Base-by-base conservation (phyloP, 1,139 yeast genomes). In the Geotrichum macrosporum region DNA sequence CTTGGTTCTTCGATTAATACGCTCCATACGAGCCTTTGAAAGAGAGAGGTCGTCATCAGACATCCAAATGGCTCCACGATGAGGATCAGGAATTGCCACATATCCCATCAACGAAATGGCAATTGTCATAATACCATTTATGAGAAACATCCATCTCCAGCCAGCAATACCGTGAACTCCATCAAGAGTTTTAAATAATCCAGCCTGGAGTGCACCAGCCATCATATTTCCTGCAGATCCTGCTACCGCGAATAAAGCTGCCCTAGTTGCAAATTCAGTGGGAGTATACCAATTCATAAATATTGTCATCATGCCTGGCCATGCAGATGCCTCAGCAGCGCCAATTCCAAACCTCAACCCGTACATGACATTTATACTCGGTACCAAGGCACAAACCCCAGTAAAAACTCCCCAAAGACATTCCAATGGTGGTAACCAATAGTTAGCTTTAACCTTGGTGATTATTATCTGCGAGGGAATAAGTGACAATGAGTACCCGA, bases 51-150 rank as follows among this genome's bases (percentile, higher is more conserved):
- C 69, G 2, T 56, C 55, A 4, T 56, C 51, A 8, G 51, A 51
- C 12, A 66, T 53, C 65, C 68, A 66, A 52, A 57, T 56, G 1
- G 59, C 50, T 21, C 55, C 57, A 36, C 60, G 54, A 1, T 89
- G 88, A 27, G 84, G 80, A 41, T 88, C 89, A 1, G 92, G 92
- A 53, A 81, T 70, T 51, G 74, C 58, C 56, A 76, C 72, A 55
- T 79, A 73, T 0, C 89, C 89, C 51, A 78, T 63, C 19, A 82
- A 22, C 12, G 84, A 87, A 46, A 83, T 77, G 0, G 80, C 80
- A 27, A 75, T 61, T 2, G 79, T 70, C 39, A 77, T 67, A 13
- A 72, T 62, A 3, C 78, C 80, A 55, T 77, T 80, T 52, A 76
- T 67, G 19, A 77, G 68, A 50, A 76, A 77, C 57, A 75, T 68